Percentiles rank a stretch among this genome's conserved stretches.
phyloP scores from a whole-genome alignment of 768 basidiomycete genomes.

The Grammothele lineata region DNA sequence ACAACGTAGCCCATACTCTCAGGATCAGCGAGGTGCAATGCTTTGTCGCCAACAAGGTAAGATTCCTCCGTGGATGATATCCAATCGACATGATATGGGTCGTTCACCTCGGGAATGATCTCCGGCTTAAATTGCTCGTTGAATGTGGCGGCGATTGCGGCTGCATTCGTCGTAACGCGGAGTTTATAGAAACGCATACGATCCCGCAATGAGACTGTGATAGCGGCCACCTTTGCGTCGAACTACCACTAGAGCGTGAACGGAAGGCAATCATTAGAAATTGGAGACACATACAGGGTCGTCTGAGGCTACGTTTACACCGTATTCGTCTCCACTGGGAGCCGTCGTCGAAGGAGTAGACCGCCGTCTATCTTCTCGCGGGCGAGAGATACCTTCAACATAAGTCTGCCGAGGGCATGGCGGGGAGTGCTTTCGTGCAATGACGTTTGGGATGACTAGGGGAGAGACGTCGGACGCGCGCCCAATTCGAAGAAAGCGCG shows the following conservation, averaged over 20 bases:
- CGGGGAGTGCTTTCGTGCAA: conserved; percentile 59
- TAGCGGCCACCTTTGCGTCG: conserved; percentile 69
- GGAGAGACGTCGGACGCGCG: conserved; percentile 76
- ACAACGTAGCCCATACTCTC: conserved; percentile 63
- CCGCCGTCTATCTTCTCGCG: conserved; percentile 35
- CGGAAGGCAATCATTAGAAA: neutral
- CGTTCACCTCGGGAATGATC: conserved; percentile 80
- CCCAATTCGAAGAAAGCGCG: conserved; percentile 68
- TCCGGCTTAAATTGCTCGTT: conserved; percentile 85
- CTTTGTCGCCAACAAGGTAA: conserved; percentile 69
- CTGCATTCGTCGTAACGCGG: conserved; percentile 66
- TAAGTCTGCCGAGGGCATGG: conserved; percentile 40
- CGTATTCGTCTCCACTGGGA: conserved; percentile 47
- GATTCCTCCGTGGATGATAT: conserved; percentile 49
- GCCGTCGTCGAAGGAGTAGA: conserved; percentile 18
- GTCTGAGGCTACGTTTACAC: conserved; percentile 42
- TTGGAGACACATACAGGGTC: conserved; percentile 50
- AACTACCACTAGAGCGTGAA: conserved; percentile 42
- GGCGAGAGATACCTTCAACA: conserved; percentile 51
- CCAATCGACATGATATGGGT: conserved; percentile 84
- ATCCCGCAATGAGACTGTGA: conserved; percentile 69
- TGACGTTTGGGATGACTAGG: conserved; percentile 60
- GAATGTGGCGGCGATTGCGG: conserved; percentile 66
- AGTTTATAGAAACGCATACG: conserved; percentile 86
- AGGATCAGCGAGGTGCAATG: conserved; percentile 67